Conservation (phyloP, 306 rosid species). For the Hippophae gyantsensis region DNA sequence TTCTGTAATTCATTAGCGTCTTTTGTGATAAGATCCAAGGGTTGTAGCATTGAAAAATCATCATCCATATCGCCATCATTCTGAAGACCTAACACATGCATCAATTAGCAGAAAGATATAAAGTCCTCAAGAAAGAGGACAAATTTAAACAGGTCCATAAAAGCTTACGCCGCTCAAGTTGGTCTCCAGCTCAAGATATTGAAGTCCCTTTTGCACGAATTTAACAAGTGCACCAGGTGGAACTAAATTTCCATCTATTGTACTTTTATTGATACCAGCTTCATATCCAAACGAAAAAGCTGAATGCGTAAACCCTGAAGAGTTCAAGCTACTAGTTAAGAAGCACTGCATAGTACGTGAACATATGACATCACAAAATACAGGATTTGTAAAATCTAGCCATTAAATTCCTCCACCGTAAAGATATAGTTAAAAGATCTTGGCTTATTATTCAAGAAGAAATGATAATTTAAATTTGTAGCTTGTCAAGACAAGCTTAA, state of each 20-base stretch:
- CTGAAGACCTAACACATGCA: slow-evolving; percentile 38
- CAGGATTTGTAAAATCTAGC: no score
- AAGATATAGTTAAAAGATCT: no score
- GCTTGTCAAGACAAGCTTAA: no score
- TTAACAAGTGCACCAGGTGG: slow-evolving; percentile 65
- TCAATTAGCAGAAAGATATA: slow-evolving; percentile 16
- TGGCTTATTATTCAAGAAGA: no score
- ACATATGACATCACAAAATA: no score
- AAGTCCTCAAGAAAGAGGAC: no score
- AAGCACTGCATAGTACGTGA: no score
- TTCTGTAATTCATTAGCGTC: slow-evolving; percentile 40
- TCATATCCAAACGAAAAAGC: slow-evolving; percentile 62
- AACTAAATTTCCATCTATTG: slow-evolving; percentile 40
- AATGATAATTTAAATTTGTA: no score
- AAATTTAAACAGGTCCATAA: not conserved
- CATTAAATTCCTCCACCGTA: no score
- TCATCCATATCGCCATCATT: slow-evolving; percentile 53
- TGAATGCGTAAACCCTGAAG: slow-evolving; percentile 53
- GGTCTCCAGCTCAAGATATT: slow-evolving; percentile 58
- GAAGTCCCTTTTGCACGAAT: slow-evolving; percentile 55
- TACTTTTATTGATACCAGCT: slow-evolving; percentile 47
- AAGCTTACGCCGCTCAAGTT: slow-evolving; percentile 49
- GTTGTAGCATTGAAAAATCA: slow-evolving; percentile 55
- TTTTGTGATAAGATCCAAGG: slow-evolving; percentile 60
- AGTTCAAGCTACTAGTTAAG: not conserved